Conservation (phyloP, 352 stramenopile species). For the Plasmopara muralis region DNA sequence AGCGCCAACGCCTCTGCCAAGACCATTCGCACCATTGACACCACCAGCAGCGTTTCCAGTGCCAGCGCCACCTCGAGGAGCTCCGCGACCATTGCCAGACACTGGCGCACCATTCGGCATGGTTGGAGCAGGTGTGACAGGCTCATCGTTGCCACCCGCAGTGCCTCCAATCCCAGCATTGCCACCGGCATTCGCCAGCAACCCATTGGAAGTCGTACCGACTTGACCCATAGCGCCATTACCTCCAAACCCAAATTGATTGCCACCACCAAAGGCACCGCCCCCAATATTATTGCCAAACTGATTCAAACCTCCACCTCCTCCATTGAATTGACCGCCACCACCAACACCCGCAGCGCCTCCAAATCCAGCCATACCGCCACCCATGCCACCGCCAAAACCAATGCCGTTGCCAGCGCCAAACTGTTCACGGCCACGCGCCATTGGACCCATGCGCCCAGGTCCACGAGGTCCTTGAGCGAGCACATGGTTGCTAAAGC, state of each 20-base stretch:
- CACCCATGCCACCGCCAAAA: not conserved
- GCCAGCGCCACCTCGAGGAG: not conserved
- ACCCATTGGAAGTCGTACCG: not conserved
- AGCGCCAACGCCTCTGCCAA: not conserved
- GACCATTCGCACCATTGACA: not conserved
- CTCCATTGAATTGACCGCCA: slow-evolving; percentile 1
- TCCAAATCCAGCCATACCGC: not conserved
- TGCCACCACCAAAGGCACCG: not conserved
- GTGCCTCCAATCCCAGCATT: not conserved
- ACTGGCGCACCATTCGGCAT: slow-evolving; percentile 5
- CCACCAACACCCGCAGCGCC: slow-evolving; percentile 1
- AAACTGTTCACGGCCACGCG: slow-evolving; percentile 18
- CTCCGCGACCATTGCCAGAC: slow-evolving; percentile 5
- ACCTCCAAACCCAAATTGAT: slow-evolving; percentile 1
- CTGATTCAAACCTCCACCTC: slow-evolving; percentile 6
- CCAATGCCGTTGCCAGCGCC: slow-evolving; percentile 3
- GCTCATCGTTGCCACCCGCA: not conserved
- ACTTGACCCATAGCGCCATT: not conserved
- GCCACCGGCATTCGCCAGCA: not conserved
- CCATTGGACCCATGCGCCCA: slow-evolving; percentile 9
- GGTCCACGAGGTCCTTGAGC: slow-evolving; percentile 18
- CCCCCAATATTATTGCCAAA: slow-evolving; percentile 1
- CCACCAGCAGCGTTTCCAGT: not conserved
- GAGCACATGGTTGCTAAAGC: not conserved
- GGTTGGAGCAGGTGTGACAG: slow-evolving; percentile 14